Base-by-base conservation (phyloP, 352 stramenopile species). In the Globisporangium perplexum region DNA sequence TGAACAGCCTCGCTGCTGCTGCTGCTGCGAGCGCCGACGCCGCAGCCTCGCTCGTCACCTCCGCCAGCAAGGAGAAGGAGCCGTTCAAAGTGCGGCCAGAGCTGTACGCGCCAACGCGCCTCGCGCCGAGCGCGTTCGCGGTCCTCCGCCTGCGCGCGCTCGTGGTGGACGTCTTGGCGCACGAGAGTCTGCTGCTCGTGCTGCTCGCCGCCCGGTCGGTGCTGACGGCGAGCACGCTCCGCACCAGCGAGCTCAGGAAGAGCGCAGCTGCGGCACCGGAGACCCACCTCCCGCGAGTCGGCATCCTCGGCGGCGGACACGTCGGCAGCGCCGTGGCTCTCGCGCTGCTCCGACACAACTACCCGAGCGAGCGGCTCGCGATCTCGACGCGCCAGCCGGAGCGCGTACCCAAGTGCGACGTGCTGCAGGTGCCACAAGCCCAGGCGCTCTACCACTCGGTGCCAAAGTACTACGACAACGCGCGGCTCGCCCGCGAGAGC, bases 341-440 rank as follows among this genome's bases (percentile, higher is more conserved):
- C 66, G 63, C 71, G 8, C 55, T 90, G 26, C 58, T 90, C 10
- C 55, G 45, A 1, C 61, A 75, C 39, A 54, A 57, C 36, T 90
- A 78, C 54, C 66, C 64, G 15, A 38, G 62, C 1, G 47, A 71
- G 0, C 38, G 52, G 0, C 60, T 90, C 26, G 59, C 62, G 22
- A 57, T 90, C 18, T 86, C 76, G 1, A 88, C 76, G 15, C 74
- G 79, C 7, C 74, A 88, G 57, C 74, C 79, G 3, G 71, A 90
- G 22, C 62, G 72, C 0, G 50, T 74, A 2, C 70, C 67, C 1
- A 69, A 66, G 22, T 82, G 69, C 31, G 65, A 77, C 23, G 68
- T 53, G 6, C 47, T 83, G 22, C 51, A 61, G 50, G 50, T 52
- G 1, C 47, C 60, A 4, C 64, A 55, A 8, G 53, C 58, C 7